Percentiles rank a stretch among this genome's conserved stretches.
These are phyloP conservation scores for Sporothrix brasiliensis DNA, from an alignment of 2,329 filamentous ascomycete species.

Conservation along the genomic window DNA sequence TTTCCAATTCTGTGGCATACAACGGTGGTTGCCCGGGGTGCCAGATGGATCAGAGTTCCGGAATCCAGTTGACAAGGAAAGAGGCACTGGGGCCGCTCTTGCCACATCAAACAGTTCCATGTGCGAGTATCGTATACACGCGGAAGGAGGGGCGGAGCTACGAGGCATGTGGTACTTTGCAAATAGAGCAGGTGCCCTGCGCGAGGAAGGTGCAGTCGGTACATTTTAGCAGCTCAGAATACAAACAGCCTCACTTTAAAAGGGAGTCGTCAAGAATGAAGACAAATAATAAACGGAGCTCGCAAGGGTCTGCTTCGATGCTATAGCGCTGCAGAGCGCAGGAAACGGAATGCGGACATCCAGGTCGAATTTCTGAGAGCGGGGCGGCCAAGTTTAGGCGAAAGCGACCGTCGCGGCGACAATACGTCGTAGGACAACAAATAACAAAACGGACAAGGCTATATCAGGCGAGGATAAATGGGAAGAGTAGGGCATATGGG, in stretches of 20 bases:
- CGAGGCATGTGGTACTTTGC: slow-evolving; percentile 5
- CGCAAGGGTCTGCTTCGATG: not conserved
- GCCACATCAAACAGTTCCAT: slow-evolving; percentile 16
- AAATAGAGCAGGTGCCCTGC: slow-evolving; percentile 18
- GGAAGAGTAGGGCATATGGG: not conserved
- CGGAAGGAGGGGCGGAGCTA: not conserved
- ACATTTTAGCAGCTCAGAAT: slow-evolving; percentile 2
- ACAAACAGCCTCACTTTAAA: not conserved
- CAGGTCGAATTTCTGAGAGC: not conserved
- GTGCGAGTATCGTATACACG: not conserved
- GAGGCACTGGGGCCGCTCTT: slow-evolving; percentile 31
- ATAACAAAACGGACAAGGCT: slow-evolving; percentile 1
- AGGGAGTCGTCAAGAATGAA: slow-evolving; percentile 30
- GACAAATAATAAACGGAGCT: slow-evolving; percentile 25
- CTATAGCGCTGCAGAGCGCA: slow-evolving; percentile 10
- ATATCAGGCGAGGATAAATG: not conserved
- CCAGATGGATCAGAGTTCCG: slow-evolving; percentile 2
- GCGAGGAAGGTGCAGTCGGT: slow-evolving; percentile 25
- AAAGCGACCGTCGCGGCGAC: slow-evolving; percentile 11
- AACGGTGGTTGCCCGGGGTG: slow-evolving; percentile 32
- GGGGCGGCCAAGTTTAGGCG: slow-evolving; percentile 16
- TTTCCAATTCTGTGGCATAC: slow-evolving; percentile 28
- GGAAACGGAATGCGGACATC: slow-evolving; percentile 29
- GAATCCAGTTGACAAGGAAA: slow-evolving; percentile 28
- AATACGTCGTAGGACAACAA: slow-evolving; percentile 4